phyloP scores from a whole-genome alignment of 805 yeast species.

The Aciculoconidium aculeatum region DNA sequence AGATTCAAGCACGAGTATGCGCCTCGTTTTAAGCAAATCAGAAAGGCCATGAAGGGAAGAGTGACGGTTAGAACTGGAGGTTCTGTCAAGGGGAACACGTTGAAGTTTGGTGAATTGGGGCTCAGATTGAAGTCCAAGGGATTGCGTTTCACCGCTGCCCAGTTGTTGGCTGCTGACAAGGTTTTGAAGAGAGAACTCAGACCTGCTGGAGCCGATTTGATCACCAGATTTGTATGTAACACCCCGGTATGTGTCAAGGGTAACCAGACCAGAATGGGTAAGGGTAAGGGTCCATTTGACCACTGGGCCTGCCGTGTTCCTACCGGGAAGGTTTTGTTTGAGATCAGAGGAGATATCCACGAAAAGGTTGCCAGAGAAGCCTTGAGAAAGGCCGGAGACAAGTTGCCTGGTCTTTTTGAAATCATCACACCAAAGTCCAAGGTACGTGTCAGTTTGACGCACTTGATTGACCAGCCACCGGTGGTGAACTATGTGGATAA shows the following conservation, averaged over 20 bases:
- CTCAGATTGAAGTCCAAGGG: conserved; percentile 88
- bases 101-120: conserved; percentile 80
- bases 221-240: conserved; percentile 77
- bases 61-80: conserved; percentile 95
- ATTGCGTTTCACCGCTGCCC: conserved; percentile 75
- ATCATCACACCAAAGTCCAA: conserved; percentile 60
- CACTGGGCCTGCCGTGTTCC: conserved; percentile 97
- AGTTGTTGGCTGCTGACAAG: conserved; percentile 85
- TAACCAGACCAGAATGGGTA: conserved; percentile 99
- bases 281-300: conserved; percentile 96
- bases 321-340: conserved; percentile 89
- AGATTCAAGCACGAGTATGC: conserved; percentile 66
- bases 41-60: conserved; percentile 88
- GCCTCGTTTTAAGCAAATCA: conserved; percentile 63
- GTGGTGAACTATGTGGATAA: conserved; percentile 49
- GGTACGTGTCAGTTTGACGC: conserved; percentile 66
- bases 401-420: conserved; percentile 89
- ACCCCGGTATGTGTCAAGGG: conserved; percentile 94
- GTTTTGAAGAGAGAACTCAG: conserved; percentile 80
- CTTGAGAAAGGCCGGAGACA: conserved; percentile 81
- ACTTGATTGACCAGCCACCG: conserved; percentile 43
- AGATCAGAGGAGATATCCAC: conserved; percentile 75
- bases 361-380: conserved; percentile 89
- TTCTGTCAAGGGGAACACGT: conserved; percentile 78
- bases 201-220: conserved; percentile 66